Evolutionary conservation across 106 monocot genomes (phyloP).

Genomic region (Chionographis japonica): DNA sequence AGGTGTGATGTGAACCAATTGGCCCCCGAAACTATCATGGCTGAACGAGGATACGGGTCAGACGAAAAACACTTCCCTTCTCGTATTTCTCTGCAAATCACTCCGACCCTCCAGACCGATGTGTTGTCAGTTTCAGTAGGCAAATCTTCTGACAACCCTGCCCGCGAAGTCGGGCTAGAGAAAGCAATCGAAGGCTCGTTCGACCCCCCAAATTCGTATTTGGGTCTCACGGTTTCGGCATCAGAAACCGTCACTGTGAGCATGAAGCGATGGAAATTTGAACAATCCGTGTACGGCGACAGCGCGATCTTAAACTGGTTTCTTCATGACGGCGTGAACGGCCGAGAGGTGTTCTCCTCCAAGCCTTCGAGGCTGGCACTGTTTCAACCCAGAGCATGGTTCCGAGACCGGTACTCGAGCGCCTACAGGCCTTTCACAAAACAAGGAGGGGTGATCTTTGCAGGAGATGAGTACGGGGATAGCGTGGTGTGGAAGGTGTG

Average conservation of each 20-base stretch:
- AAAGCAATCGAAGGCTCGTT: conserved; percentile 47
- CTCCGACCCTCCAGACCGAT: conserved; percentile 43
- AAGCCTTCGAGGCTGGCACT: conserved; percentile 59
- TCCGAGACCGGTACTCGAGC: conserved; percentile 58
- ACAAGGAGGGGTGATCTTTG: conserved; percentile 78
- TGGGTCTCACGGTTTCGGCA: conserved; percentile 40
- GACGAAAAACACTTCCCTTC: conserved; percentile 78
- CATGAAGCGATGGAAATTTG: conserved; percentile 86
- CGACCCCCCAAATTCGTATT: conserved; percentile 39
- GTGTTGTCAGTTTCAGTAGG: conserved; percentile 46
- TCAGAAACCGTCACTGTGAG: conserved; percentile 46
- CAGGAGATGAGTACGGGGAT: conserved; percentile 82
- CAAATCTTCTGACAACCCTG: conserved; percentile 61
- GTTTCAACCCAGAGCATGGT: conserved; percentile 57
- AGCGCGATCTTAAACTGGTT: conserved; percentile 65
- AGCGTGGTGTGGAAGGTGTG: conserved; percentile 65
- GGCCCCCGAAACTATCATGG: conserved; percentile 45
- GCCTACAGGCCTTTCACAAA: conserved; percentile 77
- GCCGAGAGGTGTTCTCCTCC: conserved; percentile 64
- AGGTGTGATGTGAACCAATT: conserved; percentile 53
- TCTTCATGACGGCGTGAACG: conserved; percentile 59
- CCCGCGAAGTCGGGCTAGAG: conserved; percentile 38
- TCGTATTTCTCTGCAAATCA: conserved; percentile 47
- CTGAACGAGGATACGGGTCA: conserved; percentile 42
- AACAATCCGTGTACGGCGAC: conserved; percentile 54